These are phyloP conservation scores for Trapa incisa DNA, from an alignment of 345 rosid species.

Conservation along the genomic window DNA sequence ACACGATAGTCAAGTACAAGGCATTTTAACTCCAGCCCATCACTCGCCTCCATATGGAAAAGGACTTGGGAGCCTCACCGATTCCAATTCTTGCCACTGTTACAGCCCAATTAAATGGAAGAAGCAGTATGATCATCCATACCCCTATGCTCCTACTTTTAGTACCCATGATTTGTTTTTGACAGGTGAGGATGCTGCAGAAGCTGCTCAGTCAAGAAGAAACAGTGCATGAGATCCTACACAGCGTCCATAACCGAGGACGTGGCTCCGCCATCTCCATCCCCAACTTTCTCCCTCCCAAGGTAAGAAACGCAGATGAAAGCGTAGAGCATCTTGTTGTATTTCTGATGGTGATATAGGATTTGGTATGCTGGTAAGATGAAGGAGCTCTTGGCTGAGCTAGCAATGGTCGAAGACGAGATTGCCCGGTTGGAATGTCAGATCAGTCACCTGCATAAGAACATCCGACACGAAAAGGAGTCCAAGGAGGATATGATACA, in stretches of 20 bases:
- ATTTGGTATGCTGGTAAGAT: constrained; percentile 25
- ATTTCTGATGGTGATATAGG: no score
- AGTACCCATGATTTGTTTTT: background rate
- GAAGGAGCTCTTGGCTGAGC: constrained; percentile 67
- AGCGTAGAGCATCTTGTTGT: no score
- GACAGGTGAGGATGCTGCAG: constrained; percentile 53
- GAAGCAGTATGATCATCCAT: constrained; percentile 1
- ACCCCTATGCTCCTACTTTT: constrained; percentile 4
- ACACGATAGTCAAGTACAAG: background rate
- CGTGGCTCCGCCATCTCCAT: constrained; percentile 32
- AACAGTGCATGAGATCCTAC: constrained; percentile 56
- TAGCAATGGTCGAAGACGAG: constrained; percentile 65
- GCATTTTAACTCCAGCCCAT: background rate
- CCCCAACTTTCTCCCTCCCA: constrained; percentile 71
- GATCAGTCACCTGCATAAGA: constrained; percentile 47
- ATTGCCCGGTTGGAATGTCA: constrained; percentile 59
- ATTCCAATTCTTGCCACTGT: constrained; percentile 4
- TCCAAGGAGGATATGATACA: constrained; percentile 12
- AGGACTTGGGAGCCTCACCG: background rate
- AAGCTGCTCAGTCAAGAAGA: constrained; percentile 80
- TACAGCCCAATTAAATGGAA: background rate
- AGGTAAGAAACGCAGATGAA: constrained; percentile 25
- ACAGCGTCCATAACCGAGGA: constrained; percentile 31
- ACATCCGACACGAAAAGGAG: constrained; percentile 50
- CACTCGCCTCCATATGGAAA: background rate